Evolutionary conservation across 176 grass and related monocot species (phyloP), one percentile per base, ranked within the genome.

Genomic region (Pontederia crassipes): DNA sequence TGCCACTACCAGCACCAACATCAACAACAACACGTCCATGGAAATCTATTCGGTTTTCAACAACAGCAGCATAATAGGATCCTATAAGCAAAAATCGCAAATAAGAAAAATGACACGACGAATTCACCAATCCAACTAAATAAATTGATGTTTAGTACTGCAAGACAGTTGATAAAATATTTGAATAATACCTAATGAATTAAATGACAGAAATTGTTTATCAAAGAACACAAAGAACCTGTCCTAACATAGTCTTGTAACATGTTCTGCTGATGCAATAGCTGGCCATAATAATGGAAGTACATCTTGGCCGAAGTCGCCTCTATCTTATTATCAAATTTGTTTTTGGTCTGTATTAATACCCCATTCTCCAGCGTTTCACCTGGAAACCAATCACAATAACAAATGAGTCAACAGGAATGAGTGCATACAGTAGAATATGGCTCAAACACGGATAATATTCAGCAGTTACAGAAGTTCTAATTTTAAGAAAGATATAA

Each of bases 191-290:
- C 58, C 0, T 28, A 28, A 11, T 46, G 12, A 47, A 14, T 15
- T 40, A 56, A 50, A 17, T 51, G 28, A 17, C 10, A 45, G 14
- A 48, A 52, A 51, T 27, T 8, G 10, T 11, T 63, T 50, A 60
- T 57, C 26, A 49, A 18, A 72, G 12, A 18, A 45, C 14, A 56
- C 7, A 28, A 28, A 28, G 74, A 15, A 93, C 94, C 94, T 83
- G 94, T 99, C 57, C 94, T 92, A 55, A 99, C 94, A 83, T 91
- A 99, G 82, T 99, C 94, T 81, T 99, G 94, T 69, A 99, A 78
- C 94, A 99, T 99, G 69, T 99, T 99, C 80, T 99, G 94, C 54
- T 99, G 94, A 79, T 99, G 94, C 67, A 99, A 64, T 68, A 99
- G 68, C 58, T 99, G 88, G 16, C 94, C 88, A 66, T 99, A 99